Base-by-base conservation (phyloP, 139 green algal species). In the Coelastrella sp. region DNA sequence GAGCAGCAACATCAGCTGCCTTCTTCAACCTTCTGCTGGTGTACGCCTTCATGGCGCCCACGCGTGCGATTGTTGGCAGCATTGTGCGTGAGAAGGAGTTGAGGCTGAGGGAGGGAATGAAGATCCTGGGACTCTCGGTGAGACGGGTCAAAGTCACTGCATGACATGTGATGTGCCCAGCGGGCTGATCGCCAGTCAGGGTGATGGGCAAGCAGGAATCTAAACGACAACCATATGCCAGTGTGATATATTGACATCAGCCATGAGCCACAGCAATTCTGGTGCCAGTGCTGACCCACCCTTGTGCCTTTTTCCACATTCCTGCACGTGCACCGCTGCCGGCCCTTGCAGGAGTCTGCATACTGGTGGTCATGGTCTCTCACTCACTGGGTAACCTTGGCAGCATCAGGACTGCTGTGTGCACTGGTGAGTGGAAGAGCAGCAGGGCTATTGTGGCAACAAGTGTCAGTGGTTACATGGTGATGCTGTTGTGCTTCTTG, bases 41-140 rank as follows among this genome's bases (percentile, higher is more conserved):
- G 78, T 86, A 91, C 84, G 88, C 88, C 4, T 91, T 91, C 85
- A n/a, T 92, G 81, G 68, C 84, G 74, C 91, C 91, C n/a, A 95
- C 94, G 1, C 90, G 95, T 0, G 91, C 82, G 10, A 88, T 92
- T 60, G 94, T 98, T 78, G 92, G 85, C 1, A 92, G 89, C 20
- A 92, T 98, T 10, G 95, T 97, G 73, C 87, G 94, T 11, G 96
- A 98, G 93, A 96, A 96, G 93, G 96, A 98, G 93, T 93, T 98
- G 89, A 84, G 95, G 74, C 93, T 98, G 91, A 82, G 96, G 49
- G 96, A 98, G 92, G 96, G 94, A 72, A 97, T 98, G 96, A 88
- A 92, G 20, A 93, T 97, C 35, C 60, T 97, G 73, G 95, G 96
- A 1, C 92, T 97, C 56, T 81, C 91, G 90, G 91, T 91, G 19